Conservation (phyloP, 2,329 filamentous ascomycete genomes). For the Talaromyces verruculosus region DNA sequence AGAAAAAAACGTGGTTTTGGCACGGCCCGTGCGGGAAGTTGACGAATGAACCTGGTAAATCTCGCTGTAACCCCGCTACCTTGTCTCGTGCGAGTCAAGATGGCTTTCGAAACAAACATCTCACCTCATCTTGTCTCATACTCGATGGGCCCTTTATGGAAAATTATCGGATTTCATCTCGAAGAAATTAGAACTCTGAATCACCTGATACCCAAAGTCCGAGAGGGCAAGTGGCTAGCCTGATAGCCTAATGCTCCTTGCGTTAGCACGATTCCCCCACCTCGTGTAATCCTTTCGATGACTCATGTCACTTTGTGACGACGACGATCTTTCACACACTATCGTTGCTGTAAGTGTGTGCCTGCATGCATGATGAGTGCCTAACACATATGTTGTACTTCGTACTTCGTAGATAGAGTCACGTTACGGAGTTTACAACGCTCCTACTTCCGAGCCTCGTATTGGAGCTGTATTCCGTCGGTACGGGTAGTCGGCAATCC, state of each 20-base stretch:
- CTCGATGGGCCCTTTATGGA: background rate
- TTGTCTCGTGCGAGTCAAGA: background rate
- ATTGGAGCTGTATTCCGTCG: background rate
- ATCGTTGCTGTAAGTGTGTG: background rate
- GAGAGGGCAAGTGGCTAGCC: background rate
- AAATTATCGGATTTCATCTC: background rate
- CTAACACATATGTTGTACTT: background rate
- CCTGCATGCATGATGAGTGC: background rate
- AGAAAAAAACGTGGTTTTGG: conserved; percentile 6
- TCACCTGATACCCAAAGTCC: background rate
- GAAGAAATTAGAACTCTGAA: background rate
- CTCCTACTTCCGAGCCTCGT: background rate
- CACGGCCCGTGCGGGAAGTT: background rate
- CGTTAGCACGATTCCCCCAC: background rate
- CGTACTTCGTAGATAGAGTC: background rate
- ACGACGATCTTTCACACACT: conserved; percentile 6
- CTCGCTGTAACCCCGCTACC: background rate
- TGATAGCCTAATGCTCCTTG: background rate
- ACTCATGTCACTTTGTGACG: background rate
- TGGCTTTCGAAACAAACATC: background rate
- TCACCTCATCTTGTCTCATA: background rate
- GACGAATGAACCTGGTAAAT: background rate
- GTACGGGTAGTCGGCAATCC: background rate
- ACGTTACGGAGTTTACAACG: background rate
- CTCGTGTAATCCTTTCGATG: background rate